A percentile compares a stretch with the other conserved stretches of the same genome.
Evolutionary conservation across 2,329 filamentous ascomycete species (phyloP).

Genomic region (Colletotrichum tropicicola): DNA sequence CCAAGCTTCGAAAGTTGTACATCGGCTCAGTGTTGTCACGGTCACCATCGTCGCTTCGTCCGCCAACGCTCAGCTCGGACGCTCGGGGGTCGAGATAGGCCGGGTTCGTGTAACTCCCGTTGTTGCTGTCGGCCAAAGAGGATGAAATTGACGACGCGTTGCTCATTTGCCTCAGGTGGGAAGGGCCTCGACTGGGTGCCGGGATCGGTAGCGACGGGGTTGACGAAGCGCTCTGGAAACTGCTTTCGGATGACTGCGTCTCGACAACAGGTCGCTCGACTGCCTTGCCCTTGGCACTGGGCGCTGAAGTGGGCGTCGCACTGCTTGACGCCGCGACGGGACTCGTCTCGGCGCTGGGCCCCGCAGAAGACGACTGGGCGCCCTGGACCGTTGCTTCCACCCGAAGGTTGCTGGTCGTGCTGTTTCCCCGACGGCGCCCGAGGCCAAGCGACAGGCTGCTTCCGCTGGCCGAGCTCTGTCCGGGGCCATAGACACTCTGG

Average conservation of each 20-base stretch:
- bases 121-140: slow-evolving; percentile 74
- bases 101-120: slow-evolving; percentile 57
- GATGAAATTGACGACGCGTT: slow-evolving; percentile 87
- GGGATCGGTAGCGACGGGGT: slow-evolving; percentile 54
- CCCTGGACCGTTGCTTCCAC: slow-evolving; percentile 63
- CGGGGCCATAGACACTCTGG: slow-evolving; percentile 46
- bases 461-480: slow-evolving; percentile 62
- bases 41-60: slow-evolving; percentile 57
- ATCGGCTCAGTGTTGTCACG: slow-evolving; percentile 74
- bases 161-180: slow-evolving; percentile 83
- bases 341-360: slow-evolving; percentile 31
- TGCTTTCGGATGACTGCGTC: slow-evolving; percentile 34
- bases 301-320: slow-evolving; percentile 40
- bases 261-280: slow-evolving; percentile 62
- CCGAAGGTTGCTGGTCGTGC: slow-evolving; percentile 66
- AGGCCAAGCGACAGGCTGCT: slow-evolving; percentile 72
- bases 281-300: slow-evolving; percentile 72
- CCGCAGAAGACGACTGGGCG: slow-evolving; percentile 35
- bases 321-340: slow-evolving; percentile 41
- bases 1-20: slow-evolving; percentile 91
- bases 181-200: slow-evolving; percentile 65
- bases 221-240: slow-evolving; percentile 38
- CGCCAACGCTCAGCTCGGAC: slow-evolving; percentile 62
- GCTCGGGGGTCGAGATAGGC: slow-evolving; percentile 55
- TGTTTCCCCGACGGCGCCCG: slow-evolving; percentile 67